These are phyloP conservation scores for Tarenaya hassleriana DNA, from an alignment of 345 rosid genomes.

Conservation along the genomic window DNA sequence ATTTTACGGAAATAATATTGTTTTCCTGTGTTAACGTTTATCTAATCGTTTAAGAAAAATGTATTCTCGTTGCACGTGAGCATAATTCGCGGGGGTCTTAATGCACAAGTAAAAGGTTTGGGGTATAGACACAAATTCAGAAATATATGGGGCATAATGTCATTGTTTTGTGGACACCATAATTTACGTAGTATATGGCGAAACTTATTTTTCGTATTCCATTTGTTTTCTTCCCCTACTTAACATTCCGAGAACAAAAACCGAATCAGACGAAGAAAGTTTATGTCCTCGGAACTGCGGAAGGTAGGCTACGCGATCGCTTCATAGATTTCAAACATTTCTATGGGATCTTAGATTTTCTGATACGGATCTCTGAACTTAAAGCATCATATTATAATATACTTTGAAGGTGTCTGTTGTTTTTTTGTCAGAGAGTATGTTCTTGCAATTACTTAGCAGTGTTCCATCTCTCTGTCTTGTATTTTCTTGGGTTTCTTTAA, in stretches of 20 bases:
- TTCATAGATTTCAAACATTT: slow-evolving; percentile 8
- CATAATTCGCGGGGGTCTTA: neutral
- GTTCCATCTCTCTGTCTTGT: too few species aligned
- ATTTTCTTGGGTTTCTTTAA: too few species aligned
- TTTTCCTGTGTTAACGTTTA: too few species aligned
- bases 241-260: slow-evolving; percentile 17
- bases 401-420: too few species aligned
- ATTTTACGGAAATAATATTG: too few species aligned
- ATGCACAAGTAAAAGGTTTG: neutral
- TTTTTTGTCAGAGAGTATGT: too few species aligned
- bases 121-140: neutral
- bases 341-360: slow-evolving; percentile 1
- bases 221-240: slow-evolving; percentile 15
- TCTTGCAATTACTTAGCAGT: too few species aligned
- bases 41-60: neutral
- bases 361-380: neutral
- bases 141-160: neutral
- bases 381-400: too few species aligned
- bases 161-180: slow-evolving; percentile 44
- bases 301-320: slow-evolving; percentile 11
- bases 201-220: slow-evolving; percentile 23
- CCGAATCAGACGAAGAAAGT: slow-evolving; percentile 15
- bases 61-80: neutral
- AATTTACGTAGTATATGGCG: slow-evolving; percentile 27
- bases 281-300: slow-evolving; percentile 12